phyloP scores from a whole-genome alignment of 176 grass and related monocot species.

The Tillandsia fasciculata region DNA sequence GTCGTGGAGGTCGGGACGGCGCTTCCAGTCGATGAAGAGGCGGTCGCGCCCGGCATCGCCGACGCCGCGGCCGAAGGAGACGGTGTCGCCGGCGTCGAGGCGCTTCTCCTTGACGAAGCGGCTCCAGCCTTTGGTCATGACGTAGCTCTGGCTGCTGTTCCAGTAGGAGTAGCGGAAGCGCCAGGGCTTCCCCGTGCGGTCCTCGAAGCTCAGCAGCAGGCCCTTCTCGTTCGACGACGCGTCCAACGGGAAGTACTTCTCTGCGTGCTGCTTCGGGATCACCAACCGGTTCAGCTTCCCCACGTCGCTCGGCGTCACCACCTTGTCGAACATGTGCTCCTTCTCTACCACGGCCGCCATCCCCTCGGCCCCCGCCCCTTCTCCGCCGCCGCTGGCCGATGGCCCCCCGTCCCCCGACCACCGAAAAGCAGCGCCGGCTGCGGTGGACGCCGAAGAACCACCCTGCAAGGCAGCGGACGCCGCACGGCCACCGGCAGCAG shows the following conservation, averaged over 20 bases:
- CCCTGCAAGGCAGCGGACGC: constrained; percentile 2
- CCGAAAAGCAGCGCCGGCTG: constrained; percentile 20
- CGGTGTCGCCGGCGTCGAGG: constrained; percentile 77
- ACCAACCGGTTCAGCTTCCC: constrained; percentile 97
- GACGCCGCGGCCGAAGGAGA: constrained; percentile 78
- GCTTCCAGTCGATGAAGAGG: constrained; percentile 95
- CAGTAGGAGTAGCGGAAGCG: constrained; percentile 99
- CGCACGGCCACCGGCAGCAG: constrained; percentile 1
- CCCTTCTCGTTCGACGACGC: constrained; percentile 69
- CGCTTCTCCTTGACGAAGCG: constrained; percentile 99
- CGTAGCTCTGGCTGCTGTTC: constrained; percentile 99
- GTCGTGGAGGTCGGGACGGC: constrained; percentile 38
- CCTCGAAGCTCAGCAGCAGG: constrained; percentile 77
- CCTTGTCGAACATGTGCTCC: constrained; percentile 99
- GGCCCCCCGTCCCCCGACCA: constrained; percentile 30
- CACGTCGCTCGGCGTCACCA: constrained; percentile 95
- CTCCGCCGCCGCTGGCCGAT: constrained; percentile 24
- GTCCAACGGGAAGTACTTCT: constrained; percentile 93
- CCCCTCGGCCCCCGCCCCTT: background rate
- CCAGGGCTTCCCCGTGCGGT: constrained; percentile 85
- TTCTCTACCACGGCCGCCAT: constrained; percentile 36
- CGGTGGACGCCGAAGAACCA: constrained; percentile 4
- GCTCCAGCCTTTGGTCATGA: constrained; percentile 99
- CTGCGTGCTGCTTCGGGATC: constrained; percentile 96
- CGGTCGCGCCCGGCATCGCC: constrained; percentile 42